Evolutionary conservation across 1,284 basidiomycete genomes (phyloP).

Genomic region (Afroboletus lepidellus): DNA sequence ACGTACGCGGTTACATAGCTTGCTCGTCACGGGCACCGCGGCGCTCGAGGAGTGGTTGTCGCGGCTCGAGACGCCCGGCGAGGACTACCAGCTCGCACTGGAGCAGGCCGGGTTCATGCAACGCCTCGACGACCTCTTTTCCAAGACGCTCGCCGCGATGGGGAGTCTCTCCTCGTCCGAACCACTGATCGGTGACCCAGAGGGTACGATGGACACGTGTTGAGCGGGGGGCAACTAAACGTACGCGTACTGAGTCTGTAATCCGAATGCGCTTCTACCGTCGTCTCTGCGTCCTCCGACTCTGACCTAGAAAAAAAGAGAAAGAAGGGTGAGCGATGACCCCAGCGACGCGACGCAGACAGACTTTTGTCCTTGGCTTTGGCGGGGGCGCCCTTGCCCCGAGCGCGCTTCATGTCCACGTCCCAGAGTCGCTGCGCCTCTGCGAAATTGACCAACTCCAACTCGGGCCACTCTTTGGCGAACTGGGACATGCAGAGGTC

Average conservation of each 20-base stretch:
- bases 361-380: constrained; percentile 70
- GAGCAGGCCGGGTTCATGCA: constrained; percentile 54
- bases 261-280: too few relatives aligned
- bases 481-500: constrained; percentile 53
- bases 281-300: constrained; percentile 31
- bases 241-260: too few relatives aligned
- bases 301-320: constrained; percentile 24
- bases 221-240: too few relatives aligned
- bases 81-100: constrained; percentile 41
- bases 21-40: constrained; percentile 57
- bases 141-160: constrained; percentile 54
- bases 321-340: background rate
- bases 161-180: constrained; percentile 44
- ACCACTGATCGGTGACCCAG: constrained; percentile 22
- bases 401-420: constrained; percentile 61
- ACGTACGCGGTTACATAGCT: constrained; percentile 58
- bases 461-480: constrained; percentile 50
- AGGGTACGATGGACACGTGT: constrained; percentile 21
- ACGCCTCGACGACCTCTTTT: constrained; percentile 61
- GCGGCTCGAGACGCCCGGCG: constrained; percentile 33
- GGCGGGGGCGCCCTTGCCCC: constrained; percentile 79
- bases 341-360: constrained; percentile 21
- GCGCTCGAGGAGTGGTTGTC: constrained; percentile 68
- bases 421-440: constrained; percentile 69
- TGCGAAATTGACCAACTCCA: constrained; percentile 58